Base-by-base conservation (phyloP, 2,329 filamentous ascomycete species). In the Talaromyces funiculosus region DNA sequence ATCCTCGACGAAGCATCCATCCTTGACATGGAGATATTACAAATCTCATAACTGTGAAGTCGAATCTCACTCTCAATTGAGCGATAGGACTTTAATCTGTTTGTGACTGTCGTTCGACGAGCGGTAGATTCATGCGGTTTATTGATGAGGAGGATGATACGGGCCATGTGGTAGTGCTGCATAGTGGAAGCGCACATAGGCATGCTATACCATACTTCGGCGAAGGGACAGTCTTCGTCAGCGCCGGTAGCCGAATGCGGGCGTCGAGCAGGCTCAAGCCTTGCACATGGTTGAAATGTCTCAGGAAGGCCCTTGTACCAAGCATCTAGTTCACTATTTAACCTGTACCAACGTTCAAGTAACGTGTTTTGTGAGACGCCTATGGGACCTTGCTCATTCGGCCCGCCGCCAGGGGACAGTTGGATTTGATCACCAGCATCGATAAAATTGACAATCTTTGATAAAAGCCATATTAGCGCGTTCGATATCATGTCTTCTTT, bases 381-480 rank as follows among this genome's bases (percentile, higher is more conserved):
- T 64, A 67, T 68, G 64, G 67, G 67, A 14, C 69, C 68, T 24
- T 67, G 60, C 12, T 70, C 66, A 37, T 68, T 61, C 24, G 70
- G 58, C 33, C 64, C 62, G 54, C 66, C 65, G 29, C 69, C 66
- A 14, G 54, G 24, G 16, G 63, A 63, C 33, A 69, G 66, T 47
- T 69, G 75, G 3, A 83, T 67, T 4, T 80, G 79, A 60, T 85
- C 83, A 0, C 83, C 82, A 0, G 80, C 78, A 6, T 81, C 84
- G 59, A 87, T 82, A 67, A 83, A 87, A 67, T 89, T 88, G 56
- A 87, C 81, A 4, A 88, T 81, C 66, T 88, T 88, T 6, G 84
- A 82, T 61, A 86, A 77, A 8, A 89, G 80, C 85, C 85, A 89
- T 5, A 87, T 81, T 3, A 89, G 70, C 0, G 83, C 82, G 65